Evolutionary conservation across 2,329 filamentous ascomycete genomes (phyloP).

Genomic region (Xenoacremonium recifei): DNA sequence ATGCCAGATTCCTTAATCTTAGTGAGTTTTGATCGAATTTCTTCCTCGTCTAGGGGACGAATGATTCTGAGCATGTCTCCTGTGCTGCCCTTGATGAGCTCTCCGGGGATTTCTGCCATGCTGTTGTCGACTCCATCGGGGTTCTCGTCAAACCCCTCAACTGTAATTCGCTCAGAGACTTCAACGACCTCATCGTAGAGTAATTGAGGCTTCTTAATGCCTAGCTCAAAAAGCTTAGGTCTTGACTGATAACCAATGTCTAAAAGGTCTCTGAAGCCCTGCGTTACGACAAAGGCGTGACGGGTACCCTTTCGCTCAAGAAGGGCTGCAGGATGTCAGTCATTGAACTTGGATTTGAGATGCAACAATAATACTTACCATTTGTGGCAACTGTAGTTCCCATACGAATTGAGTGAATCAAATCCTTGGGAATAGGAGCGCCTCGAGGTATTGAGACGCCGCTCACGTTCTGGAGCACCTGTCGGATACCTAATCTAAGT

Average conservation of each 20-base stretch:
- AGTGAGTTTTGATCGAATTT: background rate
- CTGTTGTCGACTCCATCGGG: background rate
- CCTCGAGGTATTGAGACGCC: background rate
- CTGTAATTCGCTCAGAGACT: slow-evolving; percentile 68
- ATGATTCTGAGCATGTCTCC: slow-evolving; percentile 65
- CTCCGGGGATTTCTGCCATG: background rate
- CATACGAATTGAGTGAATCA: slow-evolving; percentile 67
- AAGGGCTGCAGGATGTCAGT: too few relatives aligned
- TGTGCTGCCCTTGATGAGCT: slow-evolving; percentile 48
- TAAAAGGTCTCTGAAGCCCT: slow-evolving; percentile 55
- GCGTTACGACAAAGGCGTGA: slow-evolving; percentile 68
- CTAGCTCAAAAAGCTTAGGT: slow-evolving; percentile 70
- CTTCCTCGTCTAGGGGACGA: slow-evolving; percentile 47
- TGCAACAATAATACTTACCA: too few relatives aligned
- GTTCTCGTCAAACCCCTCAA: slow-evolving; percentile 56
- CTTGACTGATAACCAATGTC: slow-evolving; percentile 71
- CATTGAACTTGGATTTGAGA: too few relatives aligned
- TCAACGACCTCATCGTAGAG: slow-evolving; percentile 69
- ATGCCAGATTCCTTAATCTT: slow-evolving; percentile 56
- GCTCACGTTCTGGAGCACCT: background rate
- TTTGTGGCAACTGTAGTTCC: slow-evolving; percentile 77
- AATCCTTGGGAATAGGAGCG: slow-evolving; percentile 23
- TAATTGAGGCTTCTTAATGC: slow-evolving; percentile 65
- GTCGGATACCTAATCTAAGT: background rate
- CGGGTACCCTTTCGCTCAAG: slow-evolving; percentile 70